Evolutionary conservation across 805 yeast species (phyloP), one percentile per base, ranked within the genome.

Genomic region (Yamadazyma takamatsuzukensis): DNA sequence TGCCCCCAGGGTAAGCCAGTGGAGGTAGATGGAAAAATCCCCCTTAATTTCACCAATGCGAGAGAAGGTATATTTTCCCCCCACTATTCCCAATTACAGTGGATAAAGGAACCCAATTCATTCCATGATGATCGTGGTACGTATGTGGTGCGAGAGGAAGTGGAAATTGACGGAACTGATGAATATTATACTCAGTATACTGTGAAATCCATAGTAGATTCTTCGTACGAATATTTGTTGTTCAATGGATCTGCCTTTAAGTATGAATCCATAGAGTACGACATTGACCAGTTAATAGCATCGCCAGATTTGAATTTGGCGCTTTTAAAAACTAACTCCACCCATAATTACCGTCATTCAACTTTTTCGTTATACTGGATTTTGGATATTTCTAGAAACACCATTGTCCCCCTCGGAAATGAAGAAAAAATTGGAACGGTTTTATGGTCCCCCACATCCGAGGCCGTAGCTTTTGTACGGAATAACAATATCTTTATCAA

Each of bases 281-380:
- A 56, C 0, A 72, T 84, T 19, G 79, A 76, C 31, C 59, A 59
- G 14, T 61, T 83, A 15, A 65, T 63, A 1, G 83, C 88, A 3
- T 80, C 88, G 21, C 86, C 89, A 25, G 74, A 83, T 56, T 64
- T 83, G 49, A 53, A 61, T 21, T 63, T 58, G 39, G 82, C 85
- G 0, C 48, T 83, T 19, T 54, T 84, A 16, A 71, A 74, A 34
- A 76, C 89, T 1, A 74, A 81, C 43, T 66, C 76, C 27, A 68
- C 72, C 10, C 76, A 76, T 27, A 76, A 79, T 42, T 86, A 79
- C 72, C 70, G 96, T 43, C 87, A 86, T 51, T 85, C 95, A 0
- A 60, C 78, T 0, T 59, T 55, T 25, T 80, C 80, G 0, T 45
- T 59, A 15, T 83, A 74, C 56, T 86, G 85, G 81, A 29, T 84